Evolutionary conservation across 352 stramenopile species (phyloP).

Genomic region (Peronosclerospora sorghi): DNA sequence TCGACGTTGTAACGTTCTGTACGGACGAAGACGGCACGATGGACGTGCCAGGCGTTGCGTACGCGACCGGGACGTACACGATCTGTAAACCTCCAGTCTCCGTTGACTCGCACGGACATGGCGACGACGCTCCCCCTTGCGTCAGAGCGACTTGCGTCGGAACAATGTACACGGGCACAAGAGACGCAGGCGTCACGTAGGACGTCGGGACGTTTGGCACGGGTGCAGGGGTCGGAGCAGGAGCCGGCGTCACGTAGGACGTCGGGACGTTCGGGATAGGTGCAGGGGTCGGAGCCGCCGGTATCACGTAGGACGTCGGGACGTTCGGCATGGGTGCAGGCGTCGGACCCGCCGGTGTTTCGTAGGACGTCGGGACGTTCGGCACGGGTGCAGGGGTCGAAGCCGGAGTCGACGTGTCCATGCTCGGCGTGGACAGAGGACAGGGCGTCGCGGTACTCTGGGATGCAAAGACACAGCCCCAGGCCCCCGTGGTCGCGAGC

Average conservation of each 20-base stretch:
- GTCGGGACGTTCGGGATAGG: slow-evolving; percentile 17
- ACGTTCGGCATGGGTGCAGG: slow-evolving; percentile 8
- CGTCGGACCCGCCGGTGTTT: not conserved
- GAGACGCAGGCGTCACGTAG: slow-evolving; percentile 4
- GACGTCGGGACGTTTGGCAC: slow-evolving; percentile 3
- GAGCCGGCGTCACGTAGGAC: slow-evolving; percentile 3
- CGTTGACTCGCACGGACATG: no score
- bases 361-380: slow-evolving; percentile 2
- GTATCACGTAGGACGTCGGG: no score
- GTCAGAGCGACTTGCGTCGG: no score
- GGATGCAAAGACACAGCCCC: slow-evolving; percentile 44
- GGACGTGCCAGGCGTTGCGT: slow-evolving; percentile 3
- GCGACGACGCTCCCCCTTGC: no score
- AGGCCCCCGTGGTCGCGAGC: slow-evolving; percentile 62
- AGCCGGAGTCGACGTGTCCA: slow-evolving; percentile 16
- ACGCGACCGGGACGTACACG: slow-evolving; percentile 9
- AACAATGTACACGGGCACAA: slow-evolving; percentile 4
- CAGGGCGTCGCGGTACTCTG: slow-evolving; percentile 2
- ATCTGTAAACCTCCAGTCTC: not conserved
- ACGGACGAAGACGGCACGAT: slow-evolving; percentile 10
- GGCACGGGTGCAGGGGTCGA: slow-evolving; percentile 9
- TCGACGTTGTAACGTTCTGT: slow-evolving; percentile 17
- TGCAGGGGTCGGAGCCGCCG: slow-evolving; percentile 14
- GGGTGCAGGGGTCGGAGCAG: slow-evolving; percentile 10
- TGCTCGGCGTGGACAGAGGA: slow-evolving; percentile 19